These are phyloP conservation scores for Musa acuminata DNA, from an alignment of 176 grass and related monocot species.

Conservation along the genomic window DNA sequence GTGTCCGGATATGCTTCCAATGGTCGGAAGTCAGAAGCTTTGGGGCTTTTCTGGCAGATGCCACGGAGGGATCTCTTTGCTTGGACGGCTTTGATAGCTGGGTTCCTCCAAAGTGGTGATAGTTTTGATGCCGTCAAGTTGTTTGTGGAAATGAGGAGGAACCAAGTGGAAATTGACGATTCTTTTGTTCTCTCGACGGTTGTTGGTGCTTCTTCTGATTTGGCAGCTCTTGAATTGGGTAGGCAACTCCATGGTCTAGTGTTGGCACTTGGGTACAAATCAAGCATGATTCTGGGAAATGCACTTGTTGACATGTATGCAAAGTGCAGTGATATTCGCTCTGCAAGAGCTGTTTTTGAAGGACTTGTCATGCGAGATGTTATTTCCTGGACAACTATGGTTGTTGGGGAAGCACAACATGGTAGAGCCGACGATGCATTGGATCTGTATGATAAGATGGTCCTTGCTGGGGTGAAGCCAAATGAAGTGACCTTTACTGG, in stretches of 20 bases:
- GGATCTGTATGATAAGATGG: slow-evolving; percentile 51
- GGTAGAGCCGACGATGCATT: slow-evolving; percentile 46
- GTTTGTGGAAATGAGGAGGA: slow-evolving; percentile 63
- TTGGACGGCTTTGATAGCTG: slow-evolving; percentile 81
- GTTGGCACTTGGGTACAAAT: slow-evolving; percentile 41
- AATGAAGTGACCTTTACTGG: slow-evolving; percentile 85
- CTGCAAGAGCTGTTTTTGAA: slow-evolving; percentile 70
- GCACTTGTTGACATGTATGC: slow-evolving; percentile 87
- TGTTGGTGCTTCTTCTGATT: slow-evolving; percentile 34
- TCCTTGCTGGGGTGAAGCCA: slow-evolving; percentile 50
- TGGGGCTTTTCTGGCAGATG: slow-evolving; percentile 56
- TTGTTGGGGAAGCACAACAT: slow-evolving; percentile 79
- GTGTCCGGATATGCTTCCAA: slow-evolving; percentile 54
- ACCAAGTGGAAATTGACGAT: slow-evolving; percentile 51
- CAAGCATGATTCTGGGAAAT: slow-evolving; percentile 51
- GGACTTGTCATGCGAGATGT: slow-evolving; percentile 34
- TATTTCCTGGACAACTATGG: slow-evolving; percentile 79
- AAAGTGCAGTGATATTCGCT: slow-evolving; percentile 76
- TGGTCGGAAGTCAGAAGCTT: slow-evolving; percentile 28
- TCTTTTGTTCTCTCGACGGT: slow-evolving; percentile 41
- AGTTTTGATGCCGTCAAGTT: slow-evolving; percentile 32
- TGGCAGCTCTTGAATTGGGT: slow-evolving; percentile 42
- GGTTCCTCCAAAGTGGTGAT: slow-evolving; percentile 43
- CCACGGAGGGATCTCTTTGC: slow-evolving; percentile 43
- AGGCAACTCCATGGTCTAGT: slow-evolving; percentile 59